Conservation (phyloP, 2,329 filamentous ascomycete species). For the Hypomyces perniciosus region DNA sequence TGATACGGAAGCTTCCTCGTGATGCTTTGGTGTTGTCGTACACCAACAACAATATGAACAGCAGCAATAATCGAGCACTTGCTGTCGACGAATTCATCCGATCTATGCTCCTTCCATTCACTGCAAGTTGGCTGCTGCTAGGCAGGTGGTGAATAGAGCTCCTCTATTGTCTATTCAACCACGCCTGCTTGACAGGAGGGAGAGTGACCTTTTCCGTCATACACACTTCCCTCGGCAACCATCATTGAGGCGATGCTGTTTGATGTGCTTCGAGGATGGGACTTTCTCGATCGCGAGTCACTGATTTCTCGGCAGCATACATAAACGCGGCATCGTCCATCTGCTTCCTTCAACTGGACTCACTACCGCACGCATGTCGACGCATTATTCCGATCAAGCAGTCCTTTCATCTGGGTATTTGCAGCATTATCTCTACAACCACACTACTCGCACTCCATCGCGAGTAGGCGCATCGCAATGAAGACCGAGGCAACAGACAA, state of each 20-base stretch:
- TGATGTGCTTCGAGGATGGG: background rate
- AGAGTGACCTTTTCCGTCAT: background rate
- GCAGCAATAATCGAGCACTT: no score
- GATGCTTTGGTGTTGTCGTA: no score
- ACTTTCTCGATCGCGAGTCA: background rate
- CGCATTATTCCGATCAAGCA: slow-evolving; percentile 1
- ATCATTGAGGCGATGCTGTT: background rate
- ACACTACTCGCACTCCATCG: background rate
- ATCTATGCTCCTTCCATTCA: background rate
- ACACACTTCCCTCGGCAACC: background rate
- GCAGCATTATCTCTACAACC: slow-evolving; percentile 9
- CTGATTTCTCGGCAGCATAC: background rate
- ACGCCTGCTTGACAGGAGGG: no score
- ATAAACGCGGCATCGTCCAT: background rate
- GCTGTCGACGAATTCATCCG: background rate
- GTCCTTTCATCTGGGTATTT: slow-evolving; percentile 3
- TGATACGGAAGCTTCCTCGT: no score
- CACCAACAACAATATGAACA: no score
- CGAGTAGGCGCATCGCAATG: background rate
- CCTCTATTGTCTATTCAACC: background rate
- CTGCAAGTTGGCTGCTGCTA: background rate
- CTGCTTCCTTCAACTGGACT: background rate
- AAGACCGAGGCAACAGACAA: slow-evolving; percentile 1
- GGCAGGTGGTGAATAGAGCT: background rate
- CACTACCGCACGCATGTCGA: background rate